phyloP scores from a whole-genome alignment of 2,329 filamentous ascomycete genomes.

The Botrytis fabae region DNA sequence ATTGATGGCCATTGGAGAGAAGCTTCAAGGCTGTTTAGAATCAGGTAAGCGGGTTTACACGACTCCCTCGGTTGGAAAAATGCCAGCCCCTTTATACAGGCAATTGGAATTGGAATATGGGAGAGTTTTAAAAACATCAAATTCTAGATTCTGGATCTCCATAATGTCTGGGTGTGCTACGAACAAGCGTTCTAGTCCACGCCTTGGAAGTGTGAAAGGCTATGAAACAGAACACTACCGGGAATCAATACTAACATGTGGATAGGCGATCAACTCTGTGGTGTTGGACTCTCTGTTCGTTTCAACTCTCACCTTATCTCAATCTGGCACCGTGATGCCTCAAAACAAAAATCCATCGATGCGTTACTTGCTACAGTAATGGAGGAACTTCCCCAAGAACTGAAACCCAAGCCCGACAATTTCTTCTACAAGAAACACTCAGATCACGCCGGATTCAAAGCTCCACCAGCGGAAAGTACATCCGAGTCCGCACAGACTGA shows the following conservation, averaged over 20 bases:
- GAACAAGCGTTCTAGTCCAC: not conserved
- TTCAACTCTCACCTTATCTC: slow-evolving; percentile 88
- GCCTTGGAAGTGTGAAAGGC: not conserved
- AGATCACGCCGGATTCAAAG: slow-evolving; percentile 81
- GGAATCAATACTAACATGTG: slow-evolving; percentile 26
- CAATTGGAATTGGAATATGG: not conserved
- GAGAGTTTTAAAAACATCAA: not conserved
- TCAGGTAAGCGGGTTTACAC: slow-evolving; percentile 52
- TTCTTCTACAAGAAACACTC: slow-evolving; percentile 89
- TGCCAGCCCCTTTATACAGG: not conserved
- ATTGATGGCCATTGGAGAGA: slow-evolving; percentile 80
- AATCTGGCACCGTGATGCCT: slow-evolving; percentile 89
- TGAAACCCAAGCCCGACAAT: slow-evolving; percentile 68
- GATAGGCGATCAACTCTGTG: slow-evolving; percentile 81
- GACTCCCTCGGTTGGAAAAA: not conserved
- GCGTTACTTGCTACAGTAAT: slow-evolving; percentile 72
- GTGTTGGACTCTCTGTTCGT: slow-evolving; percentile 81
- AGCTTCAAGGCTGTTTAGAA: slow-evolving; percentile 72
- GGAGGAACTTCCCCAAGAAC: slow-evolving; percentile 68
- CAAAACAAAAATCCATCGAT: slow-evolving; percentile 76
- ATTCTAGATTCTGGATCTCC: not conserved
- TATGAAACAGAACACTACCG: not conserved
- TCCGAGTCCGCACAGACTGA: slow-evolving; percentile 25
- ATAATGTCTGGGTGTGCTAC: not conserved
- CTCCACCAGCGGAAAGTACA: slow-evolving; percentile 43